These are phyloP conservation scores for Tetradesmus lagerheimii DNA, from an alignment of 139 green algal species.

Conservation along the genomic window DNA sequence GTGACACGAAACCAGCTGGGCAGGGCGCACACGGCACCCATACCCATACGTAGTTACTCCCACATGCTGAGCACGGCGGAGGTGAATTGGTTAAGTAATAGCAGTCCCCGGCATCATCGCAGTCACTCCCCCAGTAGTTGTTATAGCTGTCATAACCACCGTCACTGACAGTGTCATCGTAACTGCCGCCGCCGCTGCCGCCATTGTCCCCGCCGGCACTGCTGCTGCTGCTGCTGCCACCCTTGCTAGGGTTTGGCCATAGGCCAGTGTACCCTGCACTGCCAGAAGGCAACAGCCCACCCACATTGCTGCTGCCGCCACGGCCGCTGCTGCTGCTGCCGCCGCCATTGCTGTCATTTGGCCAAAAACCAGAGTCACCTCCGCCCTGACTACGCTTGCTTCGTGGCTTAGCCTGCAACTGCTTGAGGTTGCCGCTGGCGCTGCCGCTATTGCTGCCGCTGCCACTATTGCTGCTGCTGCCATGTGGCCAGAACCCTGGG, in stretches of 20 bases:
- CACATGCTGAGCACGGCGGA: neutral
- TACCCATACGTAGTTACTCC: neutral
- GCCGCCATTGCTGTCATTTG: neutral
- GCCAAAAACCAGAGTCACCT: neutral
- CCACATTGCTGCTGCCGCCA: neutral
- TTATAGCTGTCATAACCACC: neutral
- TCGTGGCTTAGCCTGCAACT: neutral
- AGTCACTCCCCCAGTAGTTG: neutral
- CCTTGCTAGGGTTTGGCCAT: neutral
- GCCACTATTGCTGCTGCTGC: neutral
- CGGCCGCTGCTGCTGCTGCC: neutral
- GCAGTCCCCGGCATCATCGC: neutral
- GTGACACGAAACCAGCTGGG: neutral
- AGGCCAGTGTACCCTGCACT: neutral
- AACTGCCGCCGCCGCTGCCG: neutral
- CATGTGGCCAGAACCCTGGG: neutral
- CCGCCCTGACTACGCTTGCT: neutral
- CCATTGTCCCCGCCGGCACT: neutral
- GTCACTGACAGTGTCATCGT: neutral
- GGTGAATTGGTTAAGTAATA: neutral
- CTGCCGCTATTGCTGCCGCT: neutral
- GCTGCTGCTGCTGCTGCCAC: constrained; percentile 3
- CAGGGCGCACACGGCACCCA: constrained; percentile 18
- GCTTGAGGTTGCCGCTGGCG: neutral
- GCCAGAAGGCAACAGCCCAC: neutral